Evolutionary conservation across 768 basidiomycete genomes (phyloP), one percentile per base, ranked within the genome.

Genomic region (Pholiota microspora): DNA sequence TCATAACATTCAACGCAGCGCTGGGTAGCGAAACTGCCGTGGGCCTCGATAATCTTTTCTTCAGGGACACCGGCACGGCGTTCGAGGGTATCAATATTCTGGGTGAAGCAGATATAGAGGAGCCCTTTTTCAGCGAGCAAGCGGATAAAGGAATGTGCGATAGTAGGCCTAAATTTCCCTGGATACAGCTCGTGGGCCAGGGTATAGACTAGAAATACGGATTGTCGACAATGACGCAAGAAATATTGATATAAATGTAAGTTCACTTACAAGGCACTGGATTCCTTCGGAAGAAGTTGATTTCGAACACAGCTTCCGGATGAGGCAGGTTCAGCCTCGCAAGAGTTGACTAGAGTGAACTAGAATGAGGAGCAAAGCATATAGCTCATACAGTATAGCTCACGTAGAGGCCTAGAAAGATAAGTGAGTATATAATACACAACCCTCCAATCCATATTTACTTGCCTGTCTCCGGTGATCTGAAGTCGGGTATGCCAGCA

Each of bases 291-390:
- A 98, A 95, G 73, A 86, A 98, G 46, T 76, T 74, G 63, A 98
- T 88, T 60, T 98, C 91, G 63, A 98, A 98, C 27, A 98, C 94
- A 0, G 95, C 95, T 63, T 98, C 95, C 0, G 95, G 94, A 62
- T 89, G 85, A n/a, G 94, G 94, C 12, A 93, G 78, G 15, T 88
- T 87, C 38, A 93, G 71, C 57, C 84, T 77, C 24, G 85, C 83
- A 28, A 92, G 78, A 64, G 93, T 92, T 9, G 88, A 82, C 90
- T 93, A 24, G 45, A 31, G 24, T 16, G 54, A 40, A 38, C 35
- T 38, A 27, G n/a, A 29, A 13, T 44, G 40, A 32, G 36, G 23
- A 15, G 31, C 7, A 27, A 29, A n/a, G 9, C 44, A 21, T 45
- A 24, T 32, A 4, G 15, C 15, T 6, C 5, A 45, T 10, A 15